Base-by-base conservation (phyloP, 306 rosid genomes). In the Lithocarpus polystachyus region DNA sequence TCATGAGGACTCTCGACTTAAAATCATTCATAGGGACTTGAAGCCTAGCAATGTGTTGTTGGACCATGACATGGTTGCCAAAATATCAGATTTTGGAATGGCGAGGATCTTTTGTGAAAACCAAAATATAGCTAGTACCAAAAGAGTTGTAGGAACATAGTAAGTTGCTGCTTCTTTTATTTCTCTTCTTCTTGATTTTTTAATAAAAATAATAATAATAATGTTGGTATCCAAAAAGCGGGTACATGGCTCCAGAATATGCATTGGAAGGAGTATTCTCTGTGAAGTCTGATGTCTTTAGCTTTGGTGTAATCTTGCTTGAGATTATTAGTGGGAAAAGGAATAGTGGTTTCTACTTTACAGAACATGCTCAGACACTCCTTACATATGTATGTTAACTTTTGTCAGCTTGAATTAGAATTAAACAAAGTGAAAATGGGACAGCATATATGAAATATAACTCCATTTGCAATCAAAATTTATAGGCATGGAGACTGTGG, bases 401-500 rank as follows among this genome's bases (percentile, higher is more conserved):
- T 9, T 22, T 26, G 0, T 4, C 13, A n/a, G 61, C 8, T 52
- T 52, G 1, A 13, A 12, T 28, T 48, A 48, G 53, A 48, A 48
- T 12, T 48, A 48, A 0, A 48, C 1, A 48, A 45, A 12, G 5
- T 12, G 12, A 11, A 11, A 12, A 1, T 10, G 5, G 11, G 22
- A 18, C 0, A 48, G 0, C 1, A 48, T 56, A 3, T 2, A 8
- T 56, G 22, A 22, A 10, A 18, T 1, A 18, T 57, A n/a, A 17
- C 22, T 4, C 53, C 53, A 40, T 35, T n/a, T 56, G 9, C 45
- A 5, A 48, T 48, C 53, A 2, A 52, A 20, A 56, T 20, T 79
- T 24, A 79, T 77, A 87, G 94, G 82, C 89, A 71, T 90, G 92
- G 94, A 84, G 43, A 54, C 83, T 86, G 3, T 90, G 90, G 92